Evolutionary conservation across 1,284 basidiomycete species (phyloP), one percentile per base, ranked within the genome.

Genomic region (Papiliotrema flavescens): DNA sequence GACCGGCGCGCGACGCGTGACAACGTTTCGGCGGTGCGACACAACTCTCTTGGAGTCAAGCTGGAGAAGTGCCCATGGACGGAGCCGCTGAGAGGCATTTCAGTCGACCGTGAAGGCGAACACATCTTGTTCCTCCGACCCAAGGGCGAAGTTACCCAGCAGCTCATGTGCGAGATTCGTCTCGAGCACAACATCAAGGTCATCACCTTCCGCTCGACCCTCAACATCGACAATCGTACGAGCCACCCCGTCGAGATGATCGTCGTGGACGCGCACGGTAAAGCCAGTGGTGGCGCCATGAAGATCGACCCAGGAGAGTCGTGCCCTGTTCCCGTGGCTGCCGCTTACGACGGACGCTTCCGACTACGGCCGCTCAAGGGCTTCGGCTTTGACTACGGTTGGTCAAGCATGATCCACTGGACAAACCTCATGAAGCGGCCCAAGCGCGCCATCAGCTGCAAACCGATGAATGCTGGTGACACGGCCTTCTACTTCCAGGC

Each of bases 401-500:
- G 94, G 93, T 94, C 89, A 43, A 79, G 83, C 37, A 85, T 92
- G n/a, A 69, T 96, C 51, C 84, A 88, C 52, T 96, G 93, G 85
- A 91, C 96, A 66, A 94, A 97, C 63, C 79, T 99, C 3, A 78
- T 93, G 42, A 79, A 84, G n/a, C 84, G 82, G 53, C 87, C 86
- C 43, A 84, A 85, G 32, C 84, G 94, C 50, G 87, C 89, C 1
- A 83, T 98, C 54, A 86, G 84, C 39, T 99, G 96, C 74, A 85
- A 87, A 54, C 90, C 95, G 64, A 81, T 84, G 42, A 86, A 92
- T 65, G 80, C 84, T 1, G 81, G 81, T 49, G 95, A 98, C 72
- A 89, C 93, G 6, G 85, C 93, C 1, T 98, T 98, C 81, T 86
- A 92, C 41, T 93, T 98, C 80, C 95, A 98, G 71, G 88, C 89